A percentile compares a stretch with the other conserved stretches of the same genome.
Evolutionary conservation across 108 stramenopile genomes (phyloP).

Genomic region (Chaetoceros tenuissimus): DNA sequence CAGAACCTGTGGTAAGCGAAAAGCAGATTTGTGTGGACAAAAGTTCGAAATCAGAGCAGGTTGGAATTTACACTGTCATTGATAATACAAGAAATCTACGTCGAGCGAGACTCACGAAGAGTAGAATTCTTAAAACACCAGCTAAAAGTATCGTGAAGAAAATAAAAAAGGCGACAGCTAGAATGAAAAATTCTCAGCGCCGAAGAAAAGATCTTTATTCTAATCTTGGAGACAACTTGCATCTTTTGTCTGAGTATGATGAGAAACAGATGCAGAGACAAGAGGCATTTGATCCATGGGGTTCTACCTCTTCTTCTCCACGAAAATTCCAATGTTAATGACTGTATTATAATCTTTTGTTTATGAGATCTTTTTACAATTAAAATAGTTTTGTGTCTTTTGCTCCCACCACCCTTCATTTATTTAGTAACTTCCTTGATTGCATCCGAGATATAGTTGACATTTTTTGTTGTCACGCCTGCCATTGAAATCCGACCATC

Average conservation of each 20-base stretch:
- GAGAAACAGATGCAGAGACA: neutral
- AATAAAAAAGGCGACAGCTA: neutral
- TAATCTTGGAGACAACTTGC: neutral
- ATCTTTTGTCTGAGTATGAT: neutral
- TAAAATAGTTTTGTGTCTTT: neutral
- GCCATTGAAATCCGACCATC: constrained; percentile 99
- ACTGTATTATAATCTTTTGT: neutral
- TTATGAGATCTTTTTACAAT: too few species aligned
- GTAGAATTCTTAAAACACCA: neutral
- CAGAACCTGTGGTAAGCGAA: too few species aligned
- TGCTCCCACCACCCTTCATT: neutral
- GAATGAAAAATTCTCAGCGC: neutral
- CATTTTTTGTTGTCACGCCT: constrained; percentile 93
- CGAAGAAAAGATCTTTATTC: neutral
- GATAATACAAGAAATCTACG: neutral
- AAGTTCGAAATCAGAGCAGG: too few species aligned
- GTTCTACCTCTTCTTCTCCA: neutral
- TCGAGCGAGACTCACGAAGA: neutral
- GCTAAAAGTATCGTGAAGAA: neutral
- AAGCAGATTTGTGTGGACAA: too few species aligned
- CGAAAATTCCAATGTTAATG: neutral
- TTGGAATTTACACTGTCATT: too few species aligned
- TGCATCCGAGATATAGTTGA: constrained; percentile 90
- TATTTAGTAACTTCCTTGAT: constrained; percentile 90
- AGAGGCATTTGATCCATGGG: neutral